These are phyloP conservation scores for Geotrichum europaeum DNA, from an alignment of 1,139 yeast species.

Conservation along the genomic window DNA sequence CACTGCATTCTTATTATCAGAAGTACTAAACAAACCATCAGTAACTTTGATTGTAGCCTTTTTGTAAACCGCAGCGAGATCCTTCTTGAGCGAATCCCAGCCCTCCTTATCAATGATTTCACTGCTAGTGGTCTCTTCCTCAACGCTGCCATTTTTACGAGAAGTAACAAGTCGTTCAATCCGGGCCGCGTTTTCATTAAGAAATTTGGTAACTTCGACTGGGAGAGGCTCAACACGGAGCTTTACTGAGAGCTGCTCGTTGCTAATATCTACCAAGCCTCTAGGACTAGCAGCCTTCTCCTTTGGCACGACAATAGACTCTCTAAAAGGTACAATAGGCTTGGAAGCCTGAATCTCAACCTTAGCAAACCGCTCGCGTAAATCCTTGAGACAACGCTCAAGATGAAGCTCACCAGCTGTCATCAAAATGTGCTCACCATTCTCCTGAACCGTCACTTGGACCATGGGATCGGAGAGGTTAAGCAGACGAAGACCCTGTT, in stretches of 20 bases:
- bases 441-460: constrained; percentile 75
- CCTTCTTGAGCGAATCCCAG: constrained; percentile 5
- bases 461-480: constrained; percentile 92
- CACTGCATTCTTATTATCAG: constrained; percentile 20
- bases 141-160: constrained; percentile 1
- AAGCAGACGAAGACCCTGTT: constrained; percentile 68
- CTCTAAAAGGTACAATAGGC: constrained; percentile 93
- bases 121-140: neutral
- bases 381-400: constrained; percentile 83
- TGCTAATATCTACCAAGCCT: constrained; percentile 39
- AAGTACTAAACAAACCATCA: constrained; percentile 16
- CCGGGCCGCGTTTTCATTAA: constrained; percentile 44
- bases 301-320: constrained; percentile 52
- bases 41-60: constrained; percentile 7
- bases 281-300: constrained; percentile 25
- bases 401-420: constrained; percentile 95
- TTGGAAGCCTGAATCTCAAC: constrained; percentile 80
- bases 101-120: constrained; percentile 6
- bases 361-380: constrained; percentile 87
- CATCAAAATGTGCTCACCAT: constrained; percentile 85
- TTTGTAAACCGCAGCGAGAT: constrained; percentile 4
- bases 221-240: constrained; percentile 57
- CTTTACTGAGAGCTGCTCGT: constrained; percentile 44
- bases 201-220: constrained; percentile 43
- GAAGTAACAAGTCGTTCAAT: constrained; percentile 32